These are phyloP conservation scores for Geotrichum ghanense DNA, from an alignment of 805 yeast genomes.

Conservation along the genomic window DNA sequence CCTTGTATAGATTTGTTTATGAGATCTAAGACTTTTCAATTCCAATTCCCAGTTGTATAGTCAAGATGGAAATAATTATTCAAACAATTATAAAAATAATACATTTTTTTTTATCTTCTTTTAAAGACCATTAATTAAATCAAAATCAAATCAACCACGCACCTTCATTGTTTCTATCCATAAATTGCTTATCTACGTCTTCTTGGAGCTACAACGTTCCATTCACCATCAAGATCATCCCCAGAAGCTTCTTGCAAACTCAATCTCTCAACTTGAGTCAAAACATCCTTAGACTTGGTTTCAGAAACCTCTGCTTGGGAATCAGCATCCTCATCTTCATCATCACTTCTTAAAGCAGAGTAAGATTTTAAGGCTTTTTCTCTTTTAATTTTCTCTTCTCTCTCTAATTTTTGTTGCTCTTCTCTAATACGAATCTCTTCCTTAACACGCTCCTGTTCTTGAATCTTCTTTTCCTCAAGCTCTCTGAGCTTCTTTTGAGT, in stretches of 20 bases:
- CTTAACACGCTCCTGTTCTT: constrained; percentile 12
- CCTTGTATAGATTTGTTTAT: no score
- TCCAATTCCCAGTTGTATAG: no score
- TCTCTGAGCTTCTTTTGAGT: constrained; percentile 53
- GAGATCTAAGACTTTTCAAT: no score
- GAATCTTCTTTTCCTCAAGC: constrained; percentile 33
- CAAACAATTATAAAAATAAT: no score
- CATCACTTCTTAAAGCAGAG: background rate
- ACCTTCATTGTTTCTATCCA: no score
- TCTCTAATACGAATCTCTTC: constrained; percentile 2
- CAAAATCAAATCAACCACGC: no score
- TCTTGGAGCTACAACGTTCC: constrained; percentile 1
- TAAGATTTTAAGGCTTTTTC: constrained; percentile 1
- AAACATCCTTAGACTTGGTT: background rate
- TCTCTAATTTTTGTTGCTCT: background rate
- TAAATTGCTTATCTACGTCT: background rate
- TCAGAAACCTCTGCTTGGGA: background rate
- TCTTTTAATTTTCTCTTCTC: background rate
- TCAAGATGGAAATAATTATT: no score
- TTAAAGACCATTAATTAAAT: no score
- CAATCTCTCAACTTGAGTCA: constrained; percentile 1
- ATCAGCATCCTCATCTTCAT: background rate
- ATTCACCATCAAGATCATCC: constrained; percentile 1
- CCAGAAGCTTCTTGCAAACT: background rate
- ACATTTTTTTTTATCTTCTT: no score